A percentile compares a stretch with the other conserved stretches of the same genome.
Evolutionary conservation across 1,284 basidiomycete genomes (phyloP).

Genomic region (Sphaerobolus stellatus): DNA sequence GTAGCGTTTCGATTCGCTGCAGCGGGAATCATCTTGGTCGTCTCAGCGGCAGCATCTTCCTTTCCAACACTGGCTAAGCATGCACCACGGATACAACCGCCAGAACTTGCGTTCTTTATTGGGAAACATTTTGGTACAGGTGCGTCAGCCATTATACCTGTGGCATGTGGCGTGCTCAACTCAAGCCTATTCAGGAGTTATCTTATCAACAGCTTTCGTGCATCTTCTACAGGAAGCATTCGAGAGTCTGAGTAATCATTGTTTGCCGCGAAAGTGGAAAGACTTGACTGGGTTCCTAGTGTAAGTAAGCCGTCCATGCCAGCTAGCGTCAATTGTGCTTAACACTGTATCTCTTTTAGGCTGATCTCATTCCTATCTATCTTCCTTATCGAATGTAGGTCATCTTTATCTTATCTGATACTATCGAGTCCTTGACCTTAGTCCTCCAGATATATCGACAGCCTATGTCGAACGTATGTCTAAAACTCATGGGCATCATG

Average conservation of each 20-base stretch:
- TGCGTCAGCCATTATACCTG: slow-evolving; percentile 20
- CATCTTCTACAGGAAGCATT: slow-evolving; percentile 77
- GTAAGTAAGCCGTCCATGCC: slow-evolving; percentile 53
- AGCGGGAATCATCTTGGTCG: slow-evolving; percentile 7
- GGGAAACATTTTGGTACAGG: slow-evolving; percentile 82
- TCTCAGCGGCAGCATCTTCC: slow-evolving; percentile 51
- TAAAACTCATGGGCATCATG: slow-evolving; percentile 54
- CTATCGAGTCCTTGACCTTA: neutral
- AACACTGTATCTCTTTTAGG: slow-evolving; percentile 33
- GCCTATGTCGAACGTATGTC: slow-evolving; percentile 63
- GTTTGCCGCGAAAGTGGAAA: slow-evolving; percentile 45
- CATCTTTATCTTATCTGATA: neutral
- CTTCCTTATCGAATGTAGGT: slow-evolving; percentile 75
- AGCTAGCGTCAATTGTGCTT: neutral
- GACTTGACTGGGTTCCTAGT: slow-evolving; percentile 67
- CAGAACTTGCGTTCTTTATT: slow-evolving; percentile 67
- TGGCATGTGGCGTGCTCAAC: neutral
- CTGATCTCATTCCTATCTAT: slow-evolving; percentile 63
- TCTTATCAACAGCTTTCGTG: slow-evolving; percentile 75
- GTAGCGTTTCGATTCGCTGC: slow-evolving; percentile 2
- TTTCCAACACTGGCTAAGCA: slow-evolving; percentile 65
- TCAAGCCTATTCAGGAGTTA: slow-evolving; percentile 51
- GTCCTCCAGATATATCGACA: slow-evolving; percentile 59
- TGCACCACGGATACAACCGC: slow-evolving; percentile 53
- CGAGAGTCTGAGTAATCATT: slow-evolving; percentile 49